Evolutionary conservation across 805 yeast genomes (phyloP).

Genomic region (Saccharomyces kudriavzevii): DNA sequence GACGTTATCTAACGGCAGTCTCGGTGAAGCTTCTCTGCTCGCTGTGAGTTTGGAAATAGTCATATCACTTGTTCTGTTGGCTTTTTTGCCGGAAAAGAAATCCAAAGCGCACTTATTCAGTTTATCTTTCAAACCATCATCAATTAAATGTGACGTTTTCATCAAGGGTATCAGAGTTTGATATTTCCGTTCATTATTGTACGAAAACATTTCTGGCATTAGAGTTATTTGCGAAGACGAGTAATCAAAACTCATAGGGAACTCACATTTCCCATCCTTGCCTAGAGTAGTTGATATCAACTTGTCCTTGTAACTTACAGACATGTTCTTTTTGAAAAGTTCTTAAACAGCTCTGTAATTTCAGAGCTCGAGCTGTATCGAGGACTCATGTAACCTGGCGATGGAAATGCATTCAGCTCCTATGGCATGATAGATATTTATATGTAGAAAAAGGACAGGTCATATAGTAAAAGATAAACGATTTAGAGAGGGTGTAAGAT

Average conservation of each 20-base stretch:
- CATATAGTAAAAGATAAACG: neutral
- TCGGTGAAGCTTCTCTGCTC: neutral
- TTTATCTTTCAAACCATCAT: constrained; percentile 16
- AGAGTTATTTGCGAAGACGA: neutral
- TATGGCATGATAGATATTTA: neutral
- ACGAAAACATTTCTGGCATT: neutral
- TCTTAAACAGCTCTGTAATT: neutral
- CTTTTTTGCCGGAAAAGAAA: neutral
- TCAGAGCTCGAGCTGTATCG: neutral
- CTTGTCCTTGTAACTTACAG: neutral
- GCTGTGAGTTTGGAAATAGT: neutral
- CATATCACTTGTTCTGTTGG: neutral
- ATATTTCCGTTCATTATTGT: constrained; percentile 6
- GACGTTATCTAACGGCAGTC: neutral
- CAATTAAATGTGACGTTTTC: constrained; percentile 10
- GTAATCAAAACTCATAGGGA: neutral
- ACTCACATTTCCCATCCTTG: neutral
- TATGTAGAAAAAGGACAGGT: neutral
- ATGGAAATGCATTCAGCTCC: neutral
- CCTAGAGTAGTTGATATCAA: neutral
- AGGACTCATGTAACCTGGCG: neutral
- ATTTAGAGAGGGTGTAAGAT: neutral
- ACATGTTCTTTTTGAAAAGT: neutral
- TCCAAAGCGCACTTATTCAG: constrained; percentile 9
- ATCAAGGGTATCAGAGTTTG: constrained; percentile 16